Base-by-base conservation (phyloP, 177 flowering plant genomes). In the Vitis hybrid region DNA sequence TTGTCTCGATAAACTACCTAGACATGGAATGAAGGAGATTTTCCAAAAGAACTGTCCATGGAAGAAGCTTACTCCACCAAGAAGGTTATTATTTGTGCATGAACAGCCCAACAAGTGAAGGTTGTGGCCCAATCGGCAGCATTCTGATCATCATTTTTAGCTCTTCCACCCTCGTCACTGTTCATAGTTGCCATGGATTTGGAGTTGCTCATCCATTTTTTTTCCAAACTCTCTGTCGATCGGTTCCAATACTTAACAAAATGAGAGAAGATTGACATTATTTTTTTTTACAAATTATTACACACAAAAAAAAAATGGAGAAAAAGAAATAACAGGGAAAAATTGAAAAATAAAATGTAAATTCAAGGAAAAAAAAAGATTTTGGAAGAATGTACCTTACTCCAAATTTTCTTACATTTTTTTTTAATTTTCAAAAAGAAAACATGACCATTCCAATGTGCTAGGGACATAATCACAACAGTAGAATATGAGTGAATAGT, bases 61-160 rank as follows among this genome's bases (percentile, higher is more conserved):
- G 75, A 71, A 8, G 73, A 19, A 10, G 77, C 77, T 73, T 74
- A 79, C 18, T 61, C 52, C 1, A 73, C 77, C 1, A 75, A 70
- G 66, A 76, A 73, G 5, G 74, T 71, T 51, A 59, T 71, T 75
- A 82, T 72, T 59, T 82, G 85, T 1, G 82, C 85, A 59, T 74
- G 68, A 2, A 76, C 61, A 12, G 78, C 67, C 77, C 77, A 79
- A 45, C 76, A 79, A 14, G 79, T 61, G 10, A 82, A 77, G n/a
- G 81, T 82, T 56, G 79, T 77, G 2, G 85, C 85, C 79, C 80
- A 79, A 18, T 73, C 2, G 82, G 85, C 10, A 79, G 68, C 13
- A 82, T 54, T 49, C 72, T 65, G 9, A 69, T 67, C 76, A 82
- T 67, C 81, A 77, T 74, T 57, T 79, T 82, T 51, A 79, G 80